Evolutionary conservation across 148 eudicot species (phyloP).

Genomic region (Polygonum aviculare): DNA sequence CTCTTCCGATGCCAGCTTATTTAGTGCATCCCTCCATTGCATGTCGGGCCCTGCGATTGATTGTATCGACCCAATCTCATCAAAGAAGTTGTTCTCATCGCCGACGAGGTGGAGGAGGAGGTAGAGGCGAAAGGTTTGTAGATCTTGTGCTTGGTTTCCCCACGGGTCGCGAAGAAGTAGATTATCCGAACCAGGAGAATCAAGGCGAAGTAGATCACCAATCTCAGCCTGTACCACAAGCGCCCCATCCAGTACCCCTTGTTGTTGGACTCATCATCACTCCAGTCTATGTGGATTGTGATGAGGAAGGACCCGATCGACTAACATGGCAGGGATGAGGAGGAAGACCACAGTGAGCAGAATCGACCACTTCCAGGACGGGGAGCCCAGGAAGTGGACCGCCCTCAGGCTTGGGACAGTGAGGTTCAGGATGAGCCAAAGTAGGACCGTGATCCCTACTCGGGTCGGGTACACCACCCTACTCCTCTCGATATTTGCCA

Average conservation of each 20-base stretch:
- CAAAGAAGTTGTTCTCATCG: neutral
- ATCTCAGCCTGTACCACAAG: neutral
- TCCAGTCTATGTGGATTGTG: neutral
- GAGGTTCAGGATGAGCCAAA: neutral
- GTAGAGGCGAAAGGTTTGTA: neutral
- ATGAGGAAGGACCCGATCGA: neutral
- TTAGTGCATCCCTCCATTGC: too few species aligned
- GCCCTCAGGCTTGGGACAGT: neutral
- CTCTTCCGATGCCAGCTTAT: too few species aligned
- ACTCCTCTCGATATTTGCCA: neutral
- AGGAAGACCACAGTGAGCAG: neutral
- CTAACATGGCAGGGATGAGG: neutral
- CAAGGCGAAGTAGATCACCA: neutral
- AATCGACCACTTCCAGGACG: neutral
- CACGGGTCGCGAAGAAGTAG: neutral
- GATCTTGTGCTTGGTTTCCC: neutral
- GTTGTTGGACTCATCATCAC: neutral
- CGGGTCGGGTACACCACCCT: neutral
- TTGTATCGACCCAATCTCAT: neutral
- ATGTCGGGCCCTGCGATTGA: too few species aligned
- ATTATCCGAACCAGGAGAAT: neutral
- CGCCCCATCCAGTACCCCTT: neutral
- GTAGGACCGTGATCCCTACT: neutral
- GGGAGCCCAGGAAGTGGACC: neutral
- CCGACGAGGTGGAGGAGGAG: neutral